Evolutionary conservation across 805 yeast species (phyloP).

Genomic region (Kuraishia cidri): DNA sequence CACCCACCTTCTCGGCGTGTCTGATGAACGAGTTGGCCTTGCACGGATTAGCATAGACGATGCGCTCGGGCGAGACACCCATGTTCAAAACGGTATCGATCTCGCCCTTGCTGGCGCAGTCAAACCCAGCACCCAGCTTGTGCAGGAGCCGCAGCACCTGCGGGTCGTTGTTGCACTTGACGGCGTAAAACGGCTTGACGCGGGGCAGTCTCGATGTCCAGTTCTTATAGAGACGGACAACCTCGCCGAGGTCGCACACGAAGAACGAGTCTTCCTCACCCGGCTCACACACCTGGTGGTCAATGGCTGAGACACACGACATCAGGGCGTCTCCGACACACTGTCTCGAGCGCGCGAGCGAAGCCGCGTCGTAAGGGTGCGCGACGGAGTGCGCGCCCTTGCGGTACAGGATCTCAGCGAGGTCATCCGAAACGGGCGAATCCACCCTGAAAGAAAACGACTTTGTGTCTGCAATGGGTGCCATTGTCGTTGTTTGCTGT

Average conservation of each 20-base stretch:
- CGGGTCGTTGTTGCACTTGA: slow-evolving; percentile 81
- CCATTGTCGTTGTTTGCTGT: no score
- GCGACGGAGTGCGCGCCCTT: not conserved
- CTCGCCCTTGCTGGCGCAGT: slow-evolving; percentile 88
- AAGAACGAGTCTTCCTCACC: slow-evolving; percentile 84
- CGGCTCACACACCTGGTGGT: slow-evolving; percentile 52
- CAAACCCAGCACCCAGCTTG: slow-evolving; percentile 67
- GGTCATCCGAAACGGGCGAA: not conserved
- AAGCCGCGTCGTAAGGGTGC: not conserved
- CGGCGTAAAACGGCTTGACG: slow-evolving; percentile 86
- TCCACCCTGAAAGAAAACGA: not conserved
- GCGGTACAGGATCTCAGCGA: not conserved
- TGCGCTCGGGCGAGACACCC: slow-evolving; percentile 57
- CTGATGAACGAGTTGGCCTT: slow-evolving; percentile 79
- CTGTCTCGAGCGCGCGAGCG: slow-evolving; percentile 12
- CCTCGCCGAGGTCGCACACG: slow-evolving; percentile 76
- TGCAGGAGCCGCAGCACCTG: slow-evolving; percentile 50
- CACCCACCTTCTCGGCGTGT: slow-evolving; percentile 47
- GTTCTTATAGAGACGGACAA: slow-evolving; percentile 46
- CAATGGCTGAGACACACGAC: slow-evolving; percentile 31
- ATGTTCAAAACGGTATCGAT: slow-evolving; percentile 54
- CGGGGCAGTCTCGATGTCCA: slow-evolving; percentile 66
- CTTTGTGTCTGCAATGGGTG: not conserved
- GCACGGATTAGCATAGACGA: slow-evolving; percentile 92
- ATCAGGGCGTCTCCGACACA: slow-evolving; percentile 29